Evolutionary conservation across 257 asterid species (phyloP).

Genomic region (Solanum rostratum): DNA sequence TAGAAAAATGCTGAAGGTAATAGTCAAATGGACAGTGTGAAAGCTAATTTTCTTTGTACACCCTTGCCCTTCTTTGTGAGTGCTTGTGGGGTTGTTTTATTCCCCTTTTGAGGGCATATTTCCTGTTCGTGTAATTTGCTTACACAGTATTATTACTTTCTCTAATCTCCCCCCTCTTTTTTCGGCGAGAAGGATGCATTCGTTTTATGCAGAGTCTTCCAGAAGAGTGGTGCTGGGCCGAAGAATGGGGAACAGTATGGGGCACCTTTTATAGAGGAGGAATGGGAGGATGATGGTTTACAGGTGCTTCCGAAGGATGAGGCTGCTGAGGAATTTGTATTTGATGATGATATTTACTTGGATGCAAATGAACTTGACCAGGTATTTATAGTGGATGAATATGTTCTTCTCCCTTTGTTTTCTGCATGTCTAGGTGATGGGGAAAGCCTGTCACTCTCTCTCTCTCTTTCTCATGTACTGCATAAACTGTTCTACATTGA

Average conservation of each 20-base stretch:
- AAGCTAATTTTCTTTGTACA: not conserved
- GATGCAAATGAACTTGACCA: constrained; percentile 73
- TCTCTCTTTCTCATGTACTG: not conserved
- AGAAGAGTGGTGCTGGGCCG: constrained; percentile 97
- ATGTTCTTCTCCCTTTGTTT: not conserved
- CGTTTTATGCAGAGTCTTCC: constrained; percentile 85
- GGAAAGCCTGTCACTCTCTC: not conserved
- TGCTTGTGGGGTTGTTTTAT: not conserved
- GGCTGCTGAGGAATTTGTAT: constrained; percentile 47
- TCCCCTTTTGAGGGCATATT: not conserved
- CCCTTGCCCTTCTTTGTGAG: not conserved
- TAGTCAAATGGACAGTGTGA: not conserved
- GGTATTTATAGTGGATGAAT: constrained; percentile 16
- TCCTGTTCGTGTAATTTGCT: not conserved
- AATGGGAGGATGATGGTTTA: constrained; percentile 70
- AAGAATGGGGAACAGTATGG: constrained; percentile 96
- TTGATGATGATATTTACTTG: constrained; percentile 39
- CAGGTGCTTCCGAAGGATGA: constrained; percentile 36
- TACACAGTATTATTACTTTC: not conserved
- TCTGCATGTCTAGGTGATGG: not conserved
- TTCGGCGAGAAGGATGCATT: constrained; percentile 52
- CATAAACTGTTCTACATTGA: not conserved
- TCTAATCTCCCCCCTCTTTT: constrained; percentile 1
- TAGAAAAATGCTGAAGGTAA: not conserved
- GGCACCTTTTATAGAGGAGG: constrained; percentile 85